Base-by-base conservation (phyloP, 495 filamentous ascomycete species). In the Penicillium parvum region DNA sequence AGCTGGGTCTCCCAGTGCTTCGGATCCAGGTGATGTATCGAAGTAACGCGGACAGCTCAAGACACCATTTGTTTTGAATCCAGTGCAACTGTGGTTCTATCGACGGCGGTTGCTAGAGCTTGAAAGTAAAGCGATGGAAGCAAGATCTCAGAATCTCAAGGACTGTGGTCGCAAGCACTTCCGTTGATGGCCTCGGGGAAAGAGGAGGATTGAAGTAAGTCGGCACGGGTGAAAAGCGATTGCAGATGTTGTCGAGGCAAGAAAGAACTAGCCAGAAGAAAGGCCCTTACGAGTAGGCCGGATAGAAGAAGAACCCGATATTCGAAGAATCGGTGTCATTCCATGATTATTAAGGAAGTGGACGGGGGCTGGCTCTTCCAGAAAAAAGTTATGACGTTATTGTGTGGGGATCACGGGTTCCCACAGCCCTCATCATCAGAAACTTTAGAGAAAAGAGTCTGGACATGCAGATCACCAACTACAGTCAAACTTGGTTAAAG, bases 281-380 rank as follows among this genome's bases (percentile, higher is more conserved):
- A 26, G 47, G 35, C 47, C 51, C 49, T 55, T 55, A 48, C 43
- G 49, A 15, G n/a, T n/a, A 12, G 12, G 28, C 2, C 0, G 33
- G 18, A 35, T 39, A 40, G 45, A 38, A 23, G 43, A 49, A 39
- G 43, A 49, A 47, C 35, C 45, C 60, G 51, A 62, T 60, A 64
- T 64, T 51, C 53, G 49, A 59, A 23, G 55, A 50, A 53, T 53
- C 56, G 57, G 51, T 43, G 47, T 49, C 57, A 57, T 61, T 49
- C 44, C 47, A 55, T 58, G 45, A 60, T 57, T 60, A 60, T 34
- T 39, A 50, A 45, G 37, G 18, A 8, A 39, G 28, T 14, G 30
- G 17, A 35, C 16, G 7, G 20, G 18, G 39, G 38, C 45, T 33
- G 38, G 34, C 38, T n/a, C n/a, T 52, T 49, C 43, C 32, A 50